A percentile compares a stretch with the other conserved stretches of the same genome.
Conservation (phyloP, 2,329 filamentous ascomycete species). For the Ceratocystis huliohia region DNA sequence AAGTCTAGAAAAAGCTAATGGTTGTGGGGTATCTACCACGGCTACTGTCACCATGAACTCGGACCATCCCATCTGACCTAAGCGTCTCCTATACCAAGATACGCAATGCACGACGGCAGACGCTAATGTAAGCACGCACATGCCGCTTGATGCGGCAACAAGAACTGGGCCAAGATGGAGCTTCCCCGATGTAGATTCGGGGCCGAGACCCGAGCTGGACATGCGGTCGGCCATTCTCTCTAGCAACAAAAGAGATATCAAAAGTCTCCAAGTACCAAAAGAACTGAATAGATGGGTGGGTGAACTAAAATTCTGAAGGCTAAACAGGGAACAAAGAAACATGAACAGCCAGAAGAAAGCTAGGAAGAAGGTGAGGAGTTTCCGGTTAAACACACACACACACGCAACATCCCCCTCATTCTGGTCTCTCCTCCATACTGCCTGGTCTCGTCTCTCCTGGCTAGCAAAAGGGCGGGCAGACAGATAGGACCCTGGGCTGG, state of each 20-base stretch:
- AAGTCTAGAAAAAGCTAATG: background rate
- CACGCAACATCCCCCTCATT: no score
- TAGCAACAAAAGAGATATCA: background rate
- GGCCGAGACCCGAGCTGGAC: background rate
- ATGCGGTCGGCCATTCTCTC: background rate
- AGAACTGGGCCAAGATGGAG: constrained; percentile 28
- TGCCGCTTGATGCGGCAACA: constrained; percentile 29
- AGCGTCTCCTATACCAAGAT: constrained; percentile 25
- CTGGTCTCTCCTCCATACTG: no score
- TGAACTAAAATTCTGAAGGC: no score
- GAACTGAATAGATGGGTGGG: background rate
- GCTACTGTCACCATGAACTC: constrained; percentile 28
- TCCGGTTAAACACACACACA: no score
- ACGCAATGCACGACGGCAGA: constrained; percentile 29
- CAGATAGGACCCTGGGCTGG: no score
- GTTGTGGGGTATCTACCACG: background rate
- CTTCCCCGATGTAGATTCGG: background rate
- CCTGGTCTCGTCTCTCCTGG: no score
- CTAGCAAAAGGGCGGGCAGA: no score
- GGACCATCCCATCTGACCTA: constrained; percentile 25
- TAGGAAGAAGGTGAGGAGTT: background rate
- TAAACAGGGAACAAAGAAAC: background rate
- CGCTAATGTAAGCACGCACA: constrained; percentile 27
- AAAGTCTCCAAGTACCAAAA: background rate
- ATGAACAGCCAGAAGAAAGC: background rate